These are phyloP conservation scores for Aspergillus brasiliensis DNA, from an alignment of 2,329 filamentous ascomycete species.

Conservation along the genomic window DNA sequence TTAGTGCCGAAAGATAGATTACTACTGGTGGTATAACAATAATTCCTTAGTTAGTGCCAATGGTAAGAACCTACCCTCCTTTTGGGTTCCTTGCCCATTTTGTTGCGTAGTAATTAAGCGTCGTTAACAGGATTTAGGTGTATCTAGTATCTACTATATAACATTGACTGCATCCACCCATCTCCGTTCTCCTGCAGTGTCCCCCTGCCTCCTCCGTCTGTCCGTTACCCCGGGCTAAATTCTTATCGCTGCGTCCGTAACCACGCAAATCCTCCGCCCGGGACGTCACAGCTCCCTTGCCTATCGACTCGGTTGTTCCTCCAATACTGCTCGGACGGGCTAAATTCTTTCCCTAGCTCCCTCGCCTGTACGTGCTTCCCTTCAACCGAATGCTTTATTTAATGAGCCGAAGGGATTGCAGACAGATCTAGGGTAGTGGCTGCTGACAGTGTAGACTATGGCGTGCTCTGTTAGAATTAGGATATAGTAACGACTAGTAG, in stretches of 20 bases:
- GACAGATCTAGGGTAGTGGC: neutral
- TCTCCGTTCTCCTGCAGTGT: neutral
- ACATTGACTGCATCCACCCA: too few relatives aligned
- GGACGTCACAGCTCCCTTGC: neutral
- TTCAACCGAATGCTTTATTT: neutral
- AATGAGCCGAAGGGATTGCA: neutral
- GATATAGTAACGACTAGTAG: neutral
- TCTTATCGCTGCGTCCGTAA: neutral
- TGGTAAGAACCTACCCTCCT: neutral
- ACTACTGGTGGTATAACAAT: too few relatives aligned
- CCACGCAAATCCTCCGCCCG: neutral
- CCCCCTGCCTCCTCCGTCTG: neutral
- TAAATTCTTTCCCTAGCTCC: conserved; percentile 11
- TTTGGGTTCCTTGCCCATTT: neutral
- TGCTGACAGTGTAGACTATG: neutral
- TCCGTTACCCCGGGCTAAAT: conserved; percentile 8
- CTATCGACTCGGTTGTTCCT: neutral
- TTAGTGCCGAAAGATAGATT: neutral
- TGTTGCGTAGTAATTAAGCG: neutral
- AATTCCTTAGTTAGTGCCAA: neutral
- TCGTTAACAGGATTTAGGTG: neutral
- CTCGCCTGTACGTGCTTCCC: neutral
- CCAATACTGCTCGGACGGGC: neutral
- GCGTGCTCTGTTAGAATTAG: neutral
- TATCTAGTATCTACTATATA: too few relatives aligned